These are phyloP conservation scores for Penicillium longicatenatum DNA, from an alignment of 495 filamentous ascomycete genomes.

Conservation along the genomic window DNA sequence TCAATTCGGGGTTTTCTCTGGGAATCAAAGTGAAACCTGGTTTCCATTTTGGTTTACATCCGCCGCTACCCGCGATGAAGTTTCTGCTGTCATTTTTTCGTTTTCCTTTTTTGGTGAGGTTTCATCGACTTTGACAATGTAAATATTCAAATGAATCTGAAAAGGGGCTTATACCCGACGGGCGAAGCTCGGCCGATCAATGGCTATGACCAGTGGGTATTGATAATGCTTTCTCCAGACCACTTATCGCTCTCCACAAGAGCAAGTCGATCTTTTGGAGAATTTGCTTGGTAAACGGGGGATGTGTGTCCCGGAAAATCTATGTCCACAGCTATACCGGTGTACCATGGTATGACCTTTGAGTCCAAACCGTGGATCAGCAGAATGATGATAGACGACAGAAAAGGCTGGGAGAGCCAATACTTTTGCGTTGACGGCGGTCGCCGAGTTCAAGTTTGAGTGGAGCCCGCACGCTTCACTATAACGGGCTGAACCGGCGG, in stretches of 20 bases:
- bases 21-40: background rate
- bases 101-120: background rate
- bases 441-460: background rate
- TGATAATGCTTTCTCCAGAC: conserved; percentile 16
- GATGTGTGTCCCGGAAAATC: conserved; percentile 9
- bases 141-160: background rate
- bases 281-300: conserved; percentile 4
- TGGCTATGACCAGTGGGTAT: conserved; percentile 15
- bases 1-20: conserved; percentile 11
- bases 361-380: background rate
- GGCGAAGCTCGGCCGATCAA: conserved; percentile 4
- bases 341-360: background rate
- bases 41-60: background rate
- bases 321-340: background rate
- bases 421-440: background rate
- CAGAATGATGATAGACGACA: background rate
- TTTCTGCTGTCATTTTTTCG: background rate
- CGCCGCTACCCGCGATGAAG: no score
- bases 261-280: background rate
- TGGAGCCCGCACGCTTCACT: background rate
- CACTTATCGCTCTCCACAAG: conserved; percentile 14
- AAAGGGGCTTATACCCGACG: background rate
- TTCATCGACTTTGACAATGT: background rate
- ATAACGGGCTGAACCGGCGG: background rate
- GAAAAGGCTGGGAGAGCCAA: background rate